Base-by-base conservation (phyloP, 371 early-diverging fungal species). In the Choanephora cucurbitarum region DNA sequence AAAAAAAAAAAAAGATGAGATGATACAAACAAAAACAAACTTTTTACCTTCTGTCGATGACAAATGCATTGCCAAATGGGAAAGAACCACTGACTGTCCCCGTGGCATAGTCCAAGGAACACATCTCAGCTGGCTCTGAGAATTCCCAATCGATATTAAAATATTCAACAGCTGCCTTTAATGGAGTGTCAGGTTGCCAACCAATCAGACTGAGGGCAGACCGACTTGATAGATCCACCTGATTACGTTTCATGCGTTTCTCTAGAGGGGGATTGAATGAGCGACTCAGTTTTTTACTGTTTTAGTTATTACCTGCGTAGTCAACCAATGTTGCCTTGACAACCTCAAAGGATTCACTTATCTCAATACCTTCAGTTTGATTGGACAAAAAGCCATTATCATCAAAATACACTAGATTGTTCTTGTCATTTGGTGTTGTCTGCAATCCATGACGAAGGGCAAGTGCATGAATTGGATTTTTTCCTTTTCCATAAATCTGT, bases 141-240 rank as follows among this genome's bases (percentile, higher is more conserved):
- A 75, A 52, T 41, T 79, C 79, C 76, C 76, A 79, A 43, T 79
- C 74, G 2, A 75, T 59, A 33, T 64, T 70, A 52, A 73, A 79
- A 33, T 79, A 79, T 43, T 79, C 79, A 9, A 79, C 53, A 5
- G 73, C 76, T 22, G 70, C 66, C 21, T 75, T 73, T 9, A 73
- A 37, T 0, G 74, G 65, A 0, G 70, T 70, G 41, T 75, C 60
- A 2, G 73, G 69, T 28, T 57, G 41, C 79, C 79, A 79, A 2
- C 69, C 70, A 5, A 72, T 37, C 11, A 79, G 34, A 15, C 54
- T 55, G 3, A 75, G 52, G 1, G 72, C 79, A 7, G 72, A 62
- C 40, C 79, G 43, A 44, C 72, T 70, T 1, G 72, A 65, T 5
- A 79, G 48, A 56, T 79, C 79, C 0, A 72, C 70, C 49, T 68